Evolutionary conservation across 2,329 filamentous ascomycete genomes (phyloP), one percentile per base, ranked within the genome.

Genomic region (Podosphaera fusca): DNA sequence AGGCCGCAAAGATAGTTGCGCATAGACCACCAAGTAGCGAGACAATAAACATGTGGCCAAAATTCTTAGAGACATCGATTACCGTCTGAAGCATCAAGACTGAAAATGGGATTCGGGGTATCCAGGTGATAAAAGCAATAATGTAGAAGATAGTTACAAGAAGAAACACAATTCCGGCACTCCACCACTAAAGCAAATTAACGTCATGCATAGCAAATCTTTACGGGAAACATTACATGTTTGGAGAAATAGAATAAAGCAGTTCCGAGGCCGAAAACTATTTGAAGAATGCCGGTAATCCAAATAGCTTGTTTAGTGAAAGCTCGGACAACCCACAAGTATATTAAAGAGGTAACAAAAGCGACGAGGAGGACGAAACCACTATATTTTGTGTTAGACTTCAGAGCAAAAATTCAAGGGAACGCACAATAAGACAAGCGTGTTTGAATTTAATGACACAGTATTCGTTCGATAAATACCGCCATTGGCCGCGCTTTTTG

Each of bases 261-360:
- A 0, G 87, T 94, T 1, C 78, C 89, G n/a, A 95, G 73, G 0
- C 86, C 87, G 63, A 87, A 83, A 57, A 84, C 72, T 64, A 95
- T 84, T 69, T 95, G 94, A 58, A 94, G 73, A 55, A 95, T 90
- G 10, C 87, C 87, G 0, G 88, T 94, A 45, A 88, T 78, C 86
- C 87, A 95, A 67, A 95, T 94, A 63, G 95, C 88, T 51, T 87
- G 79, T 70, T 92, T 94, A 2, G 89, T 88, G 62, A 90, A 90
- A 52, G 78, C 71, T 57, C 87, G 80, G 5, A 86, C 85, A 1
- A 82, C 69, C 69, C 80, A 79, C 64, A 95, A 80, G 67, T 95
- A 96, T 30, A 71, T 74, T 65, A 80, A 85, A 40, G 85, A 89
- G 47, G 95, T 72, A 1, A 86, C 75, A 30, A 89, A 74, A 4